Percentiles rank a stretch among this genome's conserved stretches.
phyloP scores from a whole-genome alignment of 2,329 filamentous ascomycete species.

The Clarireedia paspali region DNA sequence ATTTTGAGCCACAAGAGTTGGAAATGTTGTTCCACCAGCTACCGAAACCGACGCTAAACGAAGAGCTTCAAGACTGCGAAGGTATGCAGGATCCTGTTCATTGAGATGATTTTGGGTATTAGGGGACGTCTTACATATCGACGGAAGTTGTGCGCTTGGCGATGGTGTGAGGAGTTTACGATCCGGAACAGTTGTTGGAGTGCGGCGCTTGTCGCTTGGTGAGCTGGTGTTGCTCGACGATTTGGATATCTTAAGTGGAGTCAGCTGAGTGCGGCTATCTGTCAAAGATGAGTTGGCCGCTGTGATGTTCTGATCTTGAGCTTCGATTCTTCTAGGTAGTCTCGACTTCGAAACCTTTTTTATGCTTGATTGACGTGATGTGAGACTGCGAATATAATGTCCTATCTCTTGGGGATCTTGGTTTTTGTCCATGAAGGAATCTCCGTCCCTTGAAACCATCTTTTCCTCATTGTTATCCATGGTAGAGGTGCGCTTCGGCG shows the following conservation, averaged over 20 bases:
- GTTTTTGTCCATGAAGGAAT: too few relatives aligned
- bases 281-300: too few relatives aligned
- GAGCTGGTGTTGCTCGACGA: neutral
- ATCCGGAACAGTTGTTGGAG: neutral
- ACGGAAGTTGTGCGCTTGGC: neutral
- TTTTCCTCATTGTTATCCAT: neutral
- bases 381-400: too few relatives aligned
- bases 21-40: neutral
- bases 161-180: constrained; percentile 6
- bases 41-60: neutral
- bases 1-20: neutral
- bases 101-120: constrained; percentile 19
- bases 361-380: too few relatives aligned
- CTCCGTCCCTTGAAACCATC: neutral
- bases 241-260: neutral
- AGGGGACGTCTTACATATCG: constrained; percentile 5
- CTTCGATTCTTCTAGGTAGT: too few relatives aligned
- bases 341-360: too few relatives aligned
- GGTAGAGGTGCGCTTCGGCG: neutral
- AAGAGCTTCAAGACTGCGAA: constrained; percentile 15
- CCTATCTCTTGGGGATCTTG: neutral
- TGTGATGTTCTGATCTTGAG: too few relatives aligned
- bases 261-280: neutral
- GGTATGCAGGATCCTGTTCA: constrained; percentile 19
- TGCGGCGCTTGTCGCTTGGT: neutral